Conservation (phyloP, 2,329 filamentous ascomycete genomes). For the Thelonectria rubi region DNA sequence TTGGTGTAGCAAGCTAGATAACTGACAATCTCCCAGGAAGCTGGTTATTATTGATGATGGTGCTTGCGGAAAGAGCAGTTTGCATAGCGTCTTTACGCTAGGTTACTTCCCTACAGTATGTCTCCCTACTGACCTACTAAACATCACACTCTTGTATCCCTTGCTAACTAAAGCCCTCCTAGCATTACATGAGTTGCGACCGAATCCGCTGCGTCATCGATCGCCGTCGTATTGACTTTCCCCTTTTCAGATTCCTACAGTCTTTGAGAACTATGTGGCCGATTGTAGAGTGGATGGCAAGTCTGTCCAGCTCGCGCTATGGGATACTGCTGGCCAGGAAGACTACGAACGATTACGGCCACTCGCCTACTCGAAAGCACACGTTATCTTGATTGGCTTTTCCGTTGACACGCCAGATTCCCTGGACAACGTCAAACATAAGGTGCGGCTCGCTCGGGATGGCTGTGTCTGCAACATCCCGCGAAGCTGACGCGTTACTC, state of each 20-base stretch:
- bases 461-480: slow-evolving; percentile 11
- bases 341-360: slow-evolving; percentile 97
- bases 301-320: slow-evolving; percentile 94
- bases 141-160: slow-evolving; percentile 13
- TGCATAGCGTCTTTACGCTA: slow-evolving; percentile 96
- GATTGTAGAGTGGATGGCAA: slow-evolving; percentile 98
- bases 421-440: slow-evolving; percentile 97
- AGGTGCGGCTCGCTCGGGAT: slow-evolving; percentile 64
- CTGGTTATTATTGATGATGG: slow-evolving; percentile 97
- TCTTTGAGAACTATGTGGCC: slow-evolving; percentile 99
- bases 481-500: slow-evolving; percentile 33
- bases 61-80: slow-evolving; percentile 97
- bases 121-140: slow-evolving; percentile 42
- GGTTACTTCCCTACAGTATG: slow-evolving; percentile 97
- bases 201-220: slow-evolving; percentile 12
- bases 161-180: slow-evolving; percentile 42
- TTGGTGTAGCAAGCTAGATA: background rate
- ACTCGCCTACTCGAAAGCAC: slow-evolving; percentile 94
- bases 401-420: slow-evolving; percentile 95
- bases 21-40: slow-evolving; percentile 68
- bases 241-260: slow-evolving; percentile 81
- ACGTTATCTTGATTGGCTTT: slow-evolving; percentile 96
- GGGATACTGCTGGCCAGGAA: slow-evolving; percentile 99
- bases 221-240: slow-evolving; percentile 37
- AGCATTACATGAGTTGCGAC: slow-evolving; percentile 66